Conservation (phyloP, 148 eudicot species). For the Chenopodium quinoa region DNA sequence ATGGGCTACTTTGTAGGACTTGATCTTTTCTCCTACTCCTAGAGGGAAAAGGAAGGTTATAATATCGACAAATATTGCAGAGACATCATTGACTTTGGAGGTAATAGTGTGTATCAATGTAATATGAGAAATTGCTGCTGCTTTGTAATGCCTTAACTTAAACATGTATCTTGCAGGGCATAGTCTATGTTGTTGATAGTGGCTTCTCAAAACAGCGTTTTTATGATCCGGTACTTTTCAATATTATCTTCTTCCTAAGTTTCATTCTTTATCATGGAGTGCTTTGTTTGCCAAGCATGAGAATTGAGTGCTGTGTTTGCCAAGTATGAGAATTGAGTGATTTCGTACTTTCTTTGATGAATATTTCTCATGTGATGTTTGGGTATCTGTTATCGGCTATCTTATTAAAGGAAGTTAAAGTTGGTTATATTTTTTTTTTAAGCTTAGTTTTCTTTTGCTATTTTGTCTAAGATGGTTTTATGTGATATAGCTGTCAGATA, state of each 20-base stretch:
- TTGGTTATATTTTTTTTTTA: neutral
- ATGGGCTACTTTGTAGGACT: conserved; percentile 50
- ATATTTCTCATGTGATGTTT: neutral
- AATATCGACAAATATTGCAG: conserved; percentile 95
- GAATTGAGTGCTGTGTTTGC: neutral
- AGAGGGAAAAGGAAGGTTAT: conserved; percentile 96
- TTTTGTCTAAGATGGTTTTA: conserved; percentile 14
- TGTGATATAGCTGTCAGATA: conserved; percentile 67
- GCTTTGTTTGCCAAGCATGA: neutral
- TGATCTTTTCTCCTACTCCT: conserved; percentile 81
- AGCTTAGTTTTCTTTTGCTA: neutral
- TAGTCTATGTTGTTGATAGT: conserved; percentile 93
- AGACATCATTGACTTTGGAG: conserved; percentile 96
- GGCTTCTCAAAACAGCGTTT: conserved; percentile 97
- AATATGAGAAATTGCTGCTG: neutral
- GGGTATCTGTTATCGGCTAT: neutral
- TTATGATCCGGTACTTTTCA: conserved; percentile 75
- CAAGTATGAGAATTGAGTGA: neutral
- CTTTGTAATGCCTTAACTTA: conserved; percentile 13
- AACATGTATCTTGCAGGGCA: conserved; percentile 52
- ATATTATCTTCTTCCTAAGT: conserved; percentile 2
- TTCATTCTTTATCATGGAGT: neutral
- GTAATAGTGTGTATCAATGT: conserved; percentile 37
- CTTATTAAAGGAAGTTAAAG: neutral
- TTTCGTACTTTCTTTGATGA: neutral